Evolutionary conservation across 2,329 filamentous ascomycete species (phyloP).

Genomic region (Harringtonia aguacate): DNA sequence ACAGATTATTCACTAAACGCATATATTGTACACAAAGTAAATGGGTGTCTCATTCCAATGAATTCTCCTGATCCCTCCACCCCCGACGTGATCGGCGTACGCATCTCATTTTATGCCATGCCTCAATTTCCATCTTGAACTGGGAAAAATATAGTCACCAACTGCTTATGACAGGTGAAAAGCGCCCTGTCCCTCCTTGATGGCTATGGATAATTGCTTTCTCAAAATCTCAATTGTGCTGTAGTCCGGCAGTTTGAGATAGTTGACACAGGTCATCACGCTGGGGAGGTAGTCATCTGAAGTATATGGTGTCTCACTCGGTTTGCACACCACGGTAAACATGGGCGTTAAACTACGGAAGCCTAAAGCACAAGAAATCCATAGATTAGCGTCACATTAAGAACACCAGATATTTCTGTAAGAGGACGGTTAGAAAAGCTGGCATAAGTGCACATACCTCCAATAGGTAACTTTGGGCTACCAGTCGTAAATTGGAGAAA

Average conservation of each 20-base stretch:
- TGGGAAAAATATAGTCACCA: not conserved
- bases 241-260: constrained; percentile 95
- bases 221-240: constrained; percentile 66
- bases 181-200: constrained; percentile 90
- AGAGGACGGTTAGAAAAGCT: no score
- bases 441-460: constrained; percentile 51
- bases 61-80: no score
- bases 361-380: constrained; percentile 3
- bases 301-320: constrained; percentile 86
- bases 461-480: constrained; percentile 95
- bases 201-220: constrained; percentile 71
- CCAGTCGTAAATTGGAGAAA: constrained; percentile 98
- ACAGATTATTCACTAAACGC: not conserved
- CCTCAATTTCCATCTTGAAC: not conserved
- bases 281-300: constrained; percentile 98
- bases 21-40: no score
- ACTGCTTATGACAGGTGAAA: constrained; percentile 73
- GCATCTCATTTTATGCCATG: no score
- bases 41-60: no score
- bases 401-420: not conserved
- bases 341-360: constrained; percentile 92
- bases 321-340: constrained; percentile 98
- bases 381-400: not conserved
- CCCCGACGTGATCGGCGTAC: no score
- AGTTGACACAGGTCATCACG: constrained; percentile 99